Base-by-base conservation (phyloP, 2,329 filamentous ascomycete genomes). In the Chaetoscypha palmicola region DNA sequence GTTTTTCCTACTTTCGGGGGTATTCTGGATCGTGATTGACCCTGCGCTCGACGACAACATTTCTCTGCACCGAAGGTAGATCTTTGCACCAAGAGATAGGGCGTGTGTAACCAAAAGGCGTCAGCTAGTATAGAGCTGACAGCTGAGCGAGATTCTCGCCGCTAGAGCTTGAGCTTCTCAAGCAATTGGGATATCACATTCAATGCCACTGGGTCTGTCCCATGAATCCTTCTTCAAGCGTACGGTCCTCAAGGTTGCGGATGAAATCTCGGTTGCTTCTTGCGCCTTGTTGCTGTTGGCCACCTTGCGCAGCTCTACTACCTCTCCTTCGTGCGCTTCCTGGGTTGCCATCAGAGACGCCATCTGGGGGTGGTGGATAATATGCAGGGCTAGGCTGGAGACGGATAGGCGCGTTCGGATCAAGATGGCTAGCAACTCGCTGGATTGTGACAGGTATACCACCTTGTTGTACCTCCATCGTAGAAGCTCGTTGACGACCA, bases 301-400 rank as follows among this genome's bases (percentile, higher is more conserved):
- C 70, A 33, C 74, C 68, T 59, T 77, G 74, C 54, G 81, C 77
- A 35, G 77, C 75, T 44, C 89, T 76, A 61, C 87, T 91, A 34
- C 86, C 84, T 62, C 90, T 77, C 58, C 89, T 77, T 32, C 85
- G 79, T 22, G 83, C 74, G 65, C 68, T 76, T 64, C 43, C 68
- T 63, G 36, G 72, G 60, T 62, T 78, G n/a, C 72, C 70, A 48
- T 86, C 77, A 7, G 79, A 74, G 57, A 87, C 81, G 8, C 88
- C 86, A 53, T 97, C 91, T 5, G 85, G 81, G 2, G 91, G 86
- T 16, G 92, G 92, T 9, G 92, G 92, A 58, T 97, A 98, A 66
- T 98, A 98, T 1, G 92, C 92, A 4, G 92, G 92, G 56, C 89
- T 96, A 2, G 92, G 92, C 62, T 98, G 92, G 45, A 97, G 68